Evolutionary conservation across 768 basidiomycete genomes (phyloP), one percentile per base, ranked within the genome.

Genomic region (Amanita fuliginea): DNA sequence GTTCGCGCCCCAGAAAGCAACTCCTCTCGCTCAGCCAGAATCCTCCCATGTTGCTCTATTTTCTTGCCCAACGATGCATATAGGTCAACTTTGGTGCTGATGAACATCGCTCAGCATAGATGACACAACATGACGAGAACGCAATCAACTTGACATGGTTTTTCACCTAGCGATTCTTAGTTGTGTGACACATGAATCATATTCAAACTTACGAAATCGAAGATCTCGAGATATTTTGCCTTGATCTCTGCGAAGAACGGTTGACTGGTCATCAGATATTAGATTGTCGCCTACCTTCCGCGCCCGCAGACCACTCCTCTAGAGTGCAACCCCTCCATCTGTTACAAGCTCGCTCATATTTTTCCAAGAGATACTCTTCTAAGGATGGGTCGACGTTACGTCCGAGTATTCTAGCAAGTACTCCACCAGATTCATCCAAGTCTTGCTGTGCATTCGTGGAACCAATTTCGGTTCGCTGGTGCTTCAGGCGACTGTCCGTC

Each of bases 221-320:
- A 58, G 21, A 78, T 62, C 56, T 70, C 69, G 9, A 53, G 52
- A 51, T 72, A 79, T 26, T 66, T 64, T 11, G 55, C 54, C 3
- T 64, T 58, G 47, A 79, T 60, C 54, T 76, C 78, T 78, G 47
- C 11, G 42, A 37, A 30, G 48, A 16, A 28, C 43, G 21, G 6
- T 35, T n/a, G 48, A 37, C 8, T 39, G 13, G 16, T 16, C 24
- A 21, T n/a, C 2, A 30, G 42, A 30, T 18, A 18, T 35, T 10
- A 18, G 30, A 44, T 28, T 46, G 30, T 32, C 16, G 46, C 58
- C 42, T 33, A 78, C 78, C 75, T 42, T 77, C 68, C 1, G 72
- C 74, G 4, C 78, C 80, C 21, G 71, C 65, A 4, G 65, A 57
- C 80, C 80, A 80, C 45, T 80, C 77, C 11, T 74, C 72, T 49